phyloP scores from a whole-genome alignment of 768 basidiomycete species.

The Agaricus blazei region DNA sequence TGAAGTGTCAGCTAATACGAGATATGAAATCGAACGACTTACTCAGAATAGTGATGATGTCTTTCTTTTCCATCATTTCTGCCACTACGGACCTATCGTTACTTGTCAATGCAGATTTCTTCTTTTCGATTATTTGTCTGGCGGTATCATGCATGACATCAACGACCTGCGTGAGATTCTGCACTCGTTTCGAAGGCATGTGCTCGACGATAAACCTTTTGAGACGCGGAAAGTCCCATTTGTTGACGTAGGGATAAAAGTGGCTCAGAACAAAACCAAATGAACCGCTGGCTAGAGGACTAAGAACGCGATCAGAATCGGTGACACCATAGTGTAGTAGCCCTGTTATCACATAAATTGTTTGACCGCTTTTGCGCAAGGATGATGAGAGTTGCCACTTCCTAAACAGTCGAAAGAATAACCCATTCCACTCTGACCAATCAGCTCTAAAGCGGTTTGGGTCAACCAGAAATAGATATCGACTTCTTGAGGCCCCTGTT shows the following conservation, averaged over 20 bases:
- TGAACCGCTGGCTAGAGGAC: neutral
- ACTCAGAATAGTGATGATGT: slow-evolving; percentile 46
- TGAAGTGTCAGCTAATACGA: neutral
- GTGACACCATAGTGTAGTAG: neutral
- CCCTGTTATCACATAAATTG: slow-evolving; percentile 20
- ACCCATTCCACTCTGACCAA: slow-evolving; percentile 25
- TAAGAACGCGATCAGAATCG: neutral
- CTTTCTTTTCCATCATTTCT: slow-evolving; percentile 36
- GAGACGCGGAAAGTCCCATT: slow-evolving; percentile 2
- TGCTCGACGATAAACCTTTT: slow-evolving; percentile 25
- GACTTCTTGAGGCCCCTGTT: slow-evolving; percentile 16
- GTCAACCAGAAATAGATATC: slow-evolving; percentile 21
- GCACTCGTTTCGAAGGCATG: slow-evolving; percentile 25
- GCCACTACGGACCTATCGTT: slow-evolving; percentile 27
- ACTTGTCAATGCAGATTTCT: slow-evolving; percentile 27
- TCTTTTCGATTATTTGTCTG: slow-evolving; percentile 28
- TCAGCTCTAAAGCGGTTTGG: slow-evolving; percentile 24
- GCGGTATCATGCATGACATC: slow-evolving; percentile 32
- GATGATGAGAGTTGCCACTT: slow-evolving; percentile 23
- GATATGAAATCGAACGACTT: slow-evolving; percentile 10
- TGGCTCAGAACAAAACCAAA: slow-evolving; percentile 6
- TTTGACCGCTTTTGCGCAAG: slow-evolving; percentile 26
- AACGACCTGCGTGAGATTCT: slow-evolving; percentile 25
- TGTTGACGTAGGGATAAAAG: neutral
- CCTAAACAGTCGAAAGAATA: slow-evolving; percentile 24